Evolutionary conservation across 371 early-diverging fungal species (phyloP), one percentile per base, ranked within the genome.

Genomic region (Lichtheimia hyalospora): DNA sequence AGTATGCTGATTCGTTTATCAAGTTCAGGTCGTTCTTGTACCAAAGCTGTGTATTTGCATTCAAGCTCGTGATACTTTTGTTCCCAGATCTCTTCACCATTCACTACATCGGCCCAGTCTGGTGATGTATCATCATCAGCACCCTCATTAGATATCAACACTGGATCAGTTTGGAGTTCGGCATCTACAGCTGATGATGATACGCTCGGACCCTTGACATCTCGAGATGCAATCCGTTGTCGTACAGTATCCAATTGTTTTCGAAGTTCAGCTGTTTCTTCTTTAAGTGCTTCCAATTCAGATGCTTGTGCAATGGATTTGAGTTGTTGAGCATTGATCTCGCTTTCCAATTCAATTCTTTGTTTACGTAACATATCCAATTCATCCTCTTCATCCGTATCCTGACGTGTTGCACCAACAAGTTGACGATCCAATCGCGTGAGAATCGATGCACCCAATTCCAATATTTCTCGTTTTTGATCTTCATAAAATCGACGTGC

Each of bases 401-500:
- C 61, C 20, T 34, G 39, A 34, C 18, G 25, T 27, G 15, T 42
- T 28, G 8, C 10, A 34, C 34, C 34, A 4, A 34, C 34, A 34
- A 34, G 34, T 5, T 67, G 66, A 0, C 39, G 34, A 23, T 67
- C 63, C 40, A 74, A 48, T 18, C 59, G 61, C 12, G 54, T 60
- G 5, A 70, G 52, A n/a, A 70, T 49, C 13, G 61, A 57, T 21
- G 55, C 27, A 3, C 67, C 65, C n/a, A 71, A 54, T 1, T 69
- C 68, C 42, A 75, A 34, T 54, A 73, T 65, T 20, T 76, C 71
- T 2, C 67, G 73, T 41, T 68, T 69, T 39, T 76, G 77, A 5
- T 76, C 77, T 39, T 76, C 74, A 73, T 71, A 73, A 20, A 68
- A 68, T 18, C 55, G 41, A 24, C 61, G 64, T 3, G 71, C 67